Base-by-base conservation (phyloP, 2,329 filamentous ascomycete species). In the Arthrobotrys conoides region DNA sequence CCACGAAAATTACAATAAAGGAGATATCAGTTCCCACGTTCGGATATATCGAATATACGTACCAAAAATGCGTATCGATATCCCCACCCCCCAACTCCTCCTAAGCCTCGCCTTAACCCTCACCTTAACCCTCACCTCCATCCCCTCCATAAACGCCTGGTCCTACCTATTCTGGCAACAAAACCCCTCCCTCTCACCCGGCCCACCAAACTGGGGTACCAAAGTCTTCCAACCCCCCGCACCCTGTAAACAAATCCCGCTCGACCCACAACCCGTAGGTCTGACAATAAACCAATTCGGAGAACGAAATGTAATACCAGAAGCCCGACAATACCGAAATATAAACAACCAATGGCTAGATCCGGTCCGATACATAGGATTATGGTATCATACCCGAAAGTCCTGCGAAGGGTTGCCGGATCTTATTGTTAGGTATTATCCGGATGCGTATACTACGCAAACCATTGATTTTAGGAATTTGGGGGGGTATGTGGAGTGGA, bases 211-310 rank as follows among this genome's bases (percentile, higher is more conserved):
- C 5, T 41, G 22, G 12, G 57, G 57, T n/a, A 16, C 18, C 18
- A 61, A 44, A 24, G 20, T 61, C n/a, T 14, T 5, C 36, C 5
- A 59, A 6, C 55, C 55, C 3, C 55, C 55, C 3, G 6, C 9
- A 4, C n/a, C 2, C 0, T 61, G 55, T 33, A 1, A 22, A 5
- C 36, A 18, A 36, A 10, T 38, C 33, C 22, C 33, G 18, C 33
- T 6, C 10, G 16, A 46, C n/a, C 2, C 46, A 18, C 46, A 49
- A 49, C 20, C 46, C 6, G 3, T 1, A 5, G 46, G 55, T 18
- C 3, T 61, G 16, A 41, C 33, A 6, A 61, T 61, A 9, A 61
- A 20, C 12, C 57, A 61, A 44, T 61, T 33, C 36, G 57, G 57
- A 5, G 18, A 44, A 14, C 0, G 10, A 0, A 36, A 61, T 10